Evolutionary conservation across 2,329 filamentous ascomycete species (phyloP).

Genomic region (Grosmannia huntii): DNA sequence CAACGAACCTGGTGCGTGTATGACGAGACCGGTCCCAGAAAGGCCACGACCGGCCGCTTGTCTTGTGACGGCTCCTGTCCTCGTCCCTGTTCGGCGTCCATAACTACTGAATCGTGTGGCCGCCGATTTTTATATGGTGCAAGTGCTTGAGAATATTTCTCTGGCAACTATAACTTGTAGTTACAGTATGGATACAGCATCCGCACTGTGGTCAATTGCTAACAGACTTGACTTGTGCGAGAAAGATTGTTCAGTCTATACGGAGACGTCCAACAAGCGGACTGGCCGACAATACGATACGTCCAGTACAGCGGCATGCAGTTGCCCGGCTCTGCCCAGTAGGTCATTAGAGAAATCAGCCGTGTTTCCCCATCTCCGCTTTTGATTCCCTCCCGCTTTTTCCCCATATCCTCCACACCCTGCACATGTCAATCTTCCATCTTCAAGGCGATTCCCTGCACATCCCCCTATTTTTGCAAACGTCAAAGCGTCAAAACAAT

Average conservation of each 20-base stretch:
- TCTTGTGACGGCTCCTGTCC: neutral
- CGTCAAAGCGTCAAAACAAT: neutral
- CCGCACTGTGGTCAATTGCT: no score
- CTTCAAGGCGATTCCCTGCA: neutral
- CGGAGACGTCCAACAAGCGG: neutral
- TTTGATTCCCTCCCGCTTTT: neutral
- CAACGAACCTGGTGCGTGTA: constrained; percentile 17
- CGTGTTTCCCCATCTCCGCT: neutral
- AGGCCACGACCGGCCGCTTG: constrained; percentile 12
- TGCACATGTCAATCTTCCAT: neutral
- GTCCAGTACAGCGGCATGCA: neutral
- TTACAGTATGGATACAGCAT: neutral
- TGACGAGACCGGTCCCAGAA: constrained; percentile 16
- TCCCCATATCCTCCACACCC: neutral
- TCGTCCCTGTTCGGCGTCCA: neutral
- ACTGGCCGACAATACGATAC: neutral
- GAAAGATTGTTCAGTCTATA: neutral
- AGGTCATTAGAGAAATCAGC: neutral
- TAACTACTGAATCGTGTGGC: neutral
- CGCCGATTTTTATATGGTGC: neutral
- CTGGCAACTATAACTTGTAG: neutral
- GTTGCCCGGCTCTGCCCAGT: neutral
- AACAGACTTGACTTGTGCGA: no score
- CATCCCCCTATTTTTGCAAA: neutral
- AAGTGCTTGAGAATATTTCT: neutral